Evolutionary conservation across 192 early-diverging fungal species (phyloP), one percentile per base, ranked within the genome.

Genomic region (Coemansia sp.): DNA sequence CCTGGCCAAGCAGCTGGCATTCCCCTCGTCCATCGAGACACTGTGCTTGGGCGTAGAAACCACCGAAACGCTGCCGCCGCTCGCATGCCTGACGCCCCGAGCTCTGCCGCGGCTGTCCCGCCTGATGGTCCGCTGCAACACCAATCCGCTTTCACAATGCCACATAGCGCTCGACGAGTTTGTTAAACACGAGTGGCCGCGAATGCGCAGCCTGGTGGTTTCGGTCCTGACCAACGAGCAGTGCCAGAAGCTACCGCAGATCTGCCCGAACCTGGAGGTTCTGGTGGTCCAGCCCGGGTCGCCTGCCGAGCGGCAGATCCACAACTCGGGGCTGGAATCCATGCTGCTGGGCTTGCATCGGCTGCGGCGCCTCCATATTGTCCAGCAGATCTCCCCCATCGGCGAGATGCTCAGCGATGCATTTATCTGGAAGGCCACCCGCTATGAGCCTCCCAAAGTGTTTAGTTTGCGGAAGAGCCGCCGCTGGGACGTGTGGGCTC

Each of bases 371-470:
- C 61, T 78, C 19, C 63, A 70, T 16, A 40, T 78, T 13, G 74
- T 78, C 36, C 74, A 78, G 60, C 74, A 78, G 61, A 70, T 78
- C 6, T 78, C 74, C 50, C 74, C 74, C 6, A 67, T 78, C 33
- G 74, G 74, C 57, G 74, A 78, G 54, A 78, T 78, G 74, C 60
- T 78, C 37, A 78, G 68, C 35, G 74, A 78, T 53, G 66, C 43
- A 16, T 78, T 78, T 57, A 40, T 78, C 14, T 78, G 74, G 74
- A 62, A 63, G 40, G 74, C 74, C 11, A 78, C 74, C 36, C 68
- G 45, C 19, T 78, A 64, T 26, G 74, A 70, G 57, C 57, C 61
- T 19, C 74, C 74, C 26, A 70, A 64, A 53, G 63, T 71, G 53
- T 63, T 78, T 40, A 78, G 74, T 26, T 56, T 78, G 50, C 63